These are phyloP conservation scores for Talaromyces pinophilus DNA, from an alignment of 2,329 filamentous ascomycete species.

Conservation along the genomic window DNA sequence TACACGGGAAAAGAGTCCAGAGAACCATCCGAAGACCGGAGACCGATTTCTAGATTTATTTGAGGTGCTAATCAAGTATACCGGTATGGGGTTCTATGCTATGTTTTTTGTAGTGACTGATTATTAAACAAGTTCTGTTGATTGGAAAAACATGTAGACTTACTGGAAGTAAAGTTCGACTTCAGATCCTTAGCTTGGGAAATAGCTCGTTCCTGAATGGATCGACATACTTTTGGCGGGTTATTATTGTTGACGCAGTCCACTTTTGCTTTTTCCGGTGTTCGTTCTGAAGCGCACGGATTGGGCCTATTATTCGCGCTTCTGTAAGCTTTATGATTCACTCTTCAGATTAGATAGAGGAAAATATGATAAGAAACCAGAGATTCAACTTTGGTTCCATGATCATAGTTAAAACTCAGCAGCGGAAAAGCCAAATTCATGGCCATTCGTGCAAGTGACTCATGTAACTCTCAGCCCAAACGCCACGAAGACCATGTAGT, in stretches of 20 bases:
- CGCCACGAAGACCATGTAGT: neutral
- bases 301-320: neutral
- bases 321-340: neutral
- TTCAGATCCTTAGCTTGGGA: neutral
- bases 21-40: slow-evolving; percentile 4
- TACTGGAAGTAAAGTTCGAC: neutral
- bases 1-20: neutral
- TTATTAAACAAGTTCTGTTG: neutral
- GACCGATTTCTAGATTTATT: neutral
- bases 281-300: neutral
- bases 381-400: neutral
- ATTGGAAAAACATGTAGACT: neutral
- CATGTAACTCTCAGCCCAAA: neutral
- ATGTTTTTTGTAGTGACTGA: neutral
- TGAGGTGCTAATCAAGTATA: neutral
- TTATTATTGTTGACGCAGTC: neutral
- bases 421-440: neutral
- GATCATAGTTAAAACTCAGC: neutral
- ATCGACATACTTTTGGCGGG: neutral
- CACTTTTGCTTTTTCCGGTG: neutral
- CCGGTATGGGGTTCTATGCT: neutral
- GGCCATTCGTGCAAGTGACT: neutral
- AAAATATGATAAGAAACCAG: neutral
- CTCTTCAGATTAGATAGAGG: neutral
- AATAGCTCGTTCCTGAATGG: neutral